These are phyloP conservation scores for Yamadazyma endophytica DNA, from an alignment of 805 yeast genomes.

Conservation along the genomic window DNA sequence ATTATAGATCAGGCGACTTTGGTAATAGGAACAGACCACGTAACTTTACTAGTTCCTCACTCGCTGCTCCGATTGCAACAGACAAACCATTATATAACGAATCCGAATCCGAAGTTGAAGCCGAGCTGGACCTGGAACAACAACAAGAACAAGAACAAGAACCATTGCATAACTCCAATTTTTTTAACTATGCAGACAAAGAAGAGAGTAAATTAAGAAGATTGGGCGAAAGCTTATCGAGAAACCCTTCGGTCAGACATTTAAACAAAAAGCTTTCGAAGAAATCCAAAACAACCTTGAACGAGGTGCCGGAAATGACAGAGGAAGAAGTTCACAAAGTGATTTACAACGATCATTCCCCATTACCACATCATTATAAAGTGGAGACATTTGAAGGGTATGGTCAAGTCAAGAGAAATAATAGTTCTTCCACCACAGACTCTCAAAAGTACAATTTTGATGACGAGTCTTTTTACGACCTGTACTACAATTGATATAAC, in stretches of 20 bases:
- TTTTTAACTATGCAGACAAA: constrained; percentile 15
- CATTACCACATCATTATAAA: constrained; percentile 13
- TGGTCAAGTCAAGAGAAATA: no score
- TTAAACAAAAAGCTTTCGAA: constrained; percentile 11
- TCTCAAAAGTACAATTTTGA: no score
- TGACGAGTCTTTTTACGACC: no score
- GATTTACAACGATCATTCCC: constrained; percentile 7
- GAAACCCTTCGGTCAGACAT: constrained; percentile 29
- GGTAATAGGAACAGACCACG: no score
- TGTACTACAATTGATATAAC: no score
- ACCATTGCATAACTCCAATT: constrained; percentile 1
- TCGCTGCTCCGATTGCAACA: no score
- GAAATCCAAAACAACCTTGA: constrained; percentile 2
- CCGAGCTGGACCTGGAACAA: not conserved
- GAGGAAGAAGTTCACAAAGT: constrained; percentile 2
- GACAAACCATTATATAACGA: not conserved
- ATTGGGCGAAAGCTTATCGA: constrained; percentile 33
- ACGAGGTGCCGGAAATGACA: constrained; percentile 4
- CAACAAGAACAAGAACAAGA: constrained; percentile 4
- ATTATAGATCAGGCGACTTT: no score
- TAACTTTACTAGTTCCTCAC: no score
- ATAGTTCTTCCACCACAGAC: no score
- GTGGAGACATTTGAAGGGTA: constrained; percentile 13
- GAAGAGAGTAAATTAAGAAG: constrained; percentile 26
- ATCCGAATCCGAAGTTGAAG: constrained; percentile 5